Conservation (phyloP, 2,329 filamentous ascomycete genomes). For the Alternaria arborescens region DNA sequence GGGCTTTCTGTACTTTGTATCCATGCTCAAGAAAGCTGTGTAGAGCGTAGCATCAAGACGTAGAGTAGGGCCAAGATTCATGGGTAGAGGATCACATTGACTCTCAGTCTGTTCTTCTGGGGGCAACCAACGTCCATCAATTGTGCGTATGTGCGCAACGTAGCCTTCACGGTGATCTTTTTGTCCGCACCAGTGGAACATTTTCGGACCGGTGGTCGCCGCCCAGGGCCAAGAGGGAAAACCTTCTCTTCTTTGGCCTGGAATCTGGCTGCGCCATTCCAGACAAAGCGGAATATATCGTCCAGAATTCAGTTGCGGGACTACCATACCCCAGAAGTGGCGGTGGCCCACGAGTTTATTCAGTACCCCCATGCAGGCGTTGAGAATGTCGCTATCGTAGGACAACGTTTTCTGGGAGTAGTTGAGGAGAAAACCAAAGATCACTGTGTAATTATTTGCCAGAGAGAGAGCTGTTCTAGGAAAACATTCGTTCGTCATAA, state of each 20-base stretch:
- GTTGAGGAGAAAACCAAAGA: too few relatives aligned
- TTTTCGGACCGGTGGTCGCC: background rate
- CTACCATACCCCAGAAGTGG: background rate
- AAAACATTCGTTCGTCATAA: too few relatives aligned
- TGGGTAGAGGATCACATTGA: background rate
- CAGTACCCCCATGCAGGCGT: rapidly evolving
- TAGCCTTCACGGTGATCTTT: background rate
- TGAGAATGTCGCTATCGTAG: background rate
- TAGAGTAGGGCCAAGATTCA: background rate
- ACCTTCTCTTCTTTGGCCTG: background rate
- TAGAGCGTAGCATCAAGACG: background rate
- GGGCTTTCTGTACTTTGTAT: background rate
- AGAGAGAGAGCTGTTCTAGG: too few relatives aligned
- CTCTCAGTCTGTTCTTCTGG: background rate
- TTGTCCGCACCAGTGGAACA: rapidly evolving
- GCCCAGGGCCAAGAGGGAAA: background rate
- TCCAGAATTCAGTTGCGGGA: rapidly evolving
- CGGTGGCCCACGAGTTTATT: rapidly evolving
- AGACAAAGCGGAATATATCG: rapidly evolving
- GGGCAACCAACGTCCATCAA: background rate
- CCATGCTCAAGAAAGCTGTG: background rate
- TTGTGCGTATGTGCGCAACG: background rate
- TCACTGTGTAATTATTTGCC: too few relatives aligned
- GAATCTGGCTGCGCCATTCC: rapidly evolving
- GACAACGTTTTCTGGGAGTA: background rate